Base-by-base conservation (phyloP, 1,284 basidiomycete genomes). In the Serendipita sp. region DNA sequence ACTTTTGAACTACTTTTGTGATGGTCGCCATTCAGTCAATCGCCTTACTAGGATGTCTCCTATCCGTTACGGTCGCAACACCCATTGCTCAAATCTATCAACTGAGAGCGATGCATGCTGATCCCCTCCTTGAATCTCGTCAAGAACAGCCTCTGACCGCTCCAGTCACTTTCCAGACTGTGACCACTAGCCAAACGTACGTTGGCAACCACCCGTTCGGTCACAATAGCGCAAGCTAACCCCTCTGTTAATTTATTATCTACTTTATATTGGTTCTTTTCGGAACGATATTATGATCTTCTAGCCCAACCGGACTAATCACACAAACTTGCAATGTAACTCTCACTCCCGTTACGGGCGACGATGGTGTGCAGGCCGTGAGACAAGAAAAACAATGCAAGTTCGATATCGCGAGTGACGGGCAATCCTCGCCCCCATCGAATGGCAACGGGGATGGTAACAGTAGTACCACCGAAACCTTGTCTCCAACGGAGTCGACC, bases 261-360 rank as follows among this genome's bases (percentile, higher is more conserved):
- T 50, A 15, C 49, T 42, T 45, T 34, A 41, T 35, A 49, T 60
- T 63, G 62, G 38, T 15, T 43, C 22, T 41, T 41, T 6, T 41
- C 13, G 38, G 38, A 5, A 42, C 58, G 12, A 60, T 34, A 12
- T 58, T 15, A 34, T 30, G 61, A 35, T 65, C 76, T 75, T 49
- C 72, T 75, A 66, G 86, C 81, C 8, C 72, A 15, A 61, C 62
- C 10, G 68, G 68, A 3, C 47, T 74, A 13, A 76, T 85, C 72
- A 79, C 77, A 58, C 77, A 85, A 74, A 84, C 78, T 3, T 89
- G 87, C 70, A 75, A 77, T 3, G 75, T 86, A 65, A 81, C 79
- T 2, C 76, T 88, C 63, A 84, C 81, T 3, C 85, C 77, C 2
- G 70, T 75, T 13, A 72, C 66, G 2, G 74, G 70, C 60, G 45